Conservation (phyloP, 495 filamentous ascomycete genomes). For the Penicillium longicatenatum region DNA sequence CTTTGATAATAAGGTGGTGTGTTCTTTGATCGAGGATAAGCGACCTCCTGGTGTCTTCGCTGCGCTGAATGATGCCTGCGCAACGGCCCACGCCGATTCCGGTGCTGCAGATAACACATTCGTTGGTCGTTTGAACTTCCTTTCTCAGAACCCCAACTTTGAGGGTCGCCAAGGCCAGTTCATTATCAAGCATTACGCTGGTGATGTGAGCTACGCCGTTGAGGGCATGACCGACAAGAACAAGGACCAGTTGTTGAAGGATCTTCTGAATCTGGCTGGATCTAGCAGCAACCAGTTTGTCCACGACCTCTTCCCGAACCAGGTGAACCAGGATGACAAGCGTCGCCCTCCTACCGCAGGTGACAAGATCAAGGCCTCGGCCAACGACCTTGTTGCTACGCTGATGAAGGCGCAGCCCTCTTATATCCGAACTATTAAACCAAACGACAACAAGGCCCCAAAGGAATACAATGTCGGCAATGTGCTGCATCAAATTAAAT, state of each 20-base stretch:
- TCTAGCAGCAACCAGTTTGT: conserved; percentile 83
- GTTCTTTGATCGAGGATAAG: conserved; percentile 92
- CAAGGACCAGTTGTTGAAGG: conserved; percentile 96
- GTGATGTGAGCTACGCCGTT: conserved; percentile 93
- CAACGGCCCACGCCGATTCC: conserved; percentile 93
- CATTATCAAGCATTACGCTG: conserved; percentile 98
- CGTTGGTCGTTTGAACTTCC: conserved; percentile 84
- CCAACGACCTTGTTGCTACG: conserved; percentile 92
- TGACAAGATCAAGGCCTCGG: conserved; percentile 95
- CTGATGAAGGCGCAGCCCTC: conserved; percentile 96
- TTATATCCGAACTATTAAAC: conserved; percentile 99
- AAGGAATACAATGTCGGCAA: conserved; percentile 88
- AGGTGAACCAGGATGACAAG: conserved; percentile 95
- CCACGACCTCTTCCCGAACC: conserved; percentile 83
- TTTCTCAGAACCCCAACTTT: conserved; percentile 86
- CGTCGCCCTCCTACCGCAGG: conserved; percentile 91
- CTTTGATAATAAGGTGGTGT: conserved; percentile 99
- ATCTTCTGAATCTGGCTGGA: conserved; percentile 84
- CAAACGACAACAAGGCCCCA: conserved; percentile 97
- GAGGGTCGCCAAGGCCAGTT: conserved; percentile 93
- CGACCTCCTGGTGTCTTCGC: conserved; percentile 93
- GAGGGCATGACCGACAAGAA: conserved; percentile 99
- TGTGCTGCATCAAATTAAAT: conserved; percentile 98
- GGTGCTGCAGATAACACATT: conserved; percentile 94
- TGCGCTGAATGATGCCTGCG: conserved; percentile 95